Evolutionary conservation across 179 eudicot species (phyloP).

Genomic region (Vitellaria paradoxa): DNA sequence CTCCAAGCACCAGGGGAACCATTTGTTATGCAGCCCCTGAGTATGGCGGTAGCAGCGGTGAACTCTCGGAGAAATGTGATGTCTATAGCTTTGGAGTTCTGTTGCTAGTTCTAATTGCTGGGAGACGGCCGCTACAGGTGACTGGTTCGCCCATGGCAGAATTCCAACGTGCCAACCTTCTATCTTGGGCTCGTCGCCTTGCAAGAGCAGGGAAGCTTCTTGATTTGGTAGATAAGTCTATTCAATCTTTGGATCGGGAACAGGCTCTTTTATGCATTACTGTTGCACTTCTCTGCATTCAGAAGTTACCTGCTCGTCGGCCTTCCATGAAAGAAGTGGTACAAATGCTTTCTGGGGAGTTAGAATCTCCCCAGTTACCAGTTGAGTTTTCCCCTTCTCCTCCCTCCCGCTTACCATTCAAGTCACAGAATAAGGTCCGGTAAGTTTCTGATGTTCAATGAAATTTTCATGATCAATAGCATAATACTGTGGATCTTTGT

Average conservation of each 20-base stretch:
- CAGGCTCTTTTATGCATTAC: conserved; percentile 65
- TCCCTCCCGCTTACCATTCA: conserved; percentile 45
- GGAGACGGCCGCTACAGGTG: conserved; percentile 82
- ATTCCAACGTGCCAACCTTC: conserved; percentile 80
- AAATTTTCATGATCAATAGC: not conserved
- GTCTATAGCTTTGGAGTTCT: conserved; percentile 88
- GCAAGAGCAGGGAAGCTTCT: conserved; percentile 85
- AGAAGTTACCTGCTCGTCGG: conserved; percentile 61
- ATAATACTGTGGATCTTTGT: conserved; percentile 13
- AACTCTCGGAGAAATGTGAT: conserved; percentile 83
- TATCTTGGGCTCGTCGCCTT: conserved; percentile 84
- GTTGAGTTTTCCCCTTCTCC: conserved; percentile 66
- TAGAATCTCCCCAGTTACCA: conserved; percentile 66
- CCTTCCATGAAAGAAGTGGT: conserved; percentile 94
- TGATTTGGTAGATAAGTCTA: conserved; percentile 65
- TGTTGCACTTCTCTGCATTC: conserved; percentile 79
- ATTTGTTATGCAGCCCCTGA: conserved; percentile 88
- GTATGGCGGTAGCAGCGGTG: conserved; percentile 51
- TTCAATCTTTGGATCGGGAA: conserved; percentile 47
- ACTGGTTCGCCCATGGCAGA: conserved; percentile 77
- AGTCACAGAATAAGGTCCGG: conserved; percentile 61
- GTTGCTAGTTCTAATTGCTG: conserved; percentile 72
- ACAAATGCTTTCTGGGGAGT: conserved; percentile 81
- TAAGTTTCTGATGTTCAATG: conserved; percentile 37
- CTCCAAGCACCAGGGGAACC: conserved; percentile 91